phyloP scores from a whole-genome alignment of 345 rosid genomes.

The Gossypium ekmanianum region DNA sequence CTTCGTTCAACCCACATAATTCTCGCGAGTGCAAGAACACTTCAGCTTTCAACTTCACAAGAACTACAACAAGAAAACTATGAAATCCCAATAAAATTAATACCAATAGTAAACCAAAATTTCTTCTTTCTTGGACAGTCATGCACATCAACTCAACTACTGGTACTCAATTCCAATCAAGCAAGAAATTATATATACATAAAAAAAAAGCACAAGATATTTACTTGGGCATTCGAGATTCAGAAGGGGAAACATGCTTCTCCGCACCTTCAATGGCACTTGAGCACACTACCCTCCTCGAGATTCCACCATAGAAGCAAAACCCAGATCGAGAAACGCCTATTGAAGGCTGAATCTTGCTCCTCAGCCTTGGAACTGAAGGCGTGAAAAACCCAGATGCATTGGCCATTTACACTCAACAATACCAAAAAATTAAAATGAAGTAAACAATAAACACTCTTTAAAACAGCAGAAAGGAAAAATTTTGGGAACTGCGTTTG shows the following conservation, averaged over 20 bases:
- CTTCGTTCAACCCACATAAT: background rate
- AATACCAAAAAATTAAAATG: background rate
- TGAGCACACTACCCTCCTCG: slow-evolving; percentile 55
- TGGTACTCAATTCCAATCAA: slow-evolving; percentile 5
- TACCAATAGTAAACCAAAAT: background rate
- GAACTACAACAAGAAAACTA: background rate
- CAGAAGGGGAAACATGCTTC: slow-evolving; percentile 41
- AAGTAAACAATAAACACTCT: background rate
- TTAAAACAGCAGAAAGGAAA: background rate
- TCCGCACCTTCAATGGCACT: slow-evolving; percentile 45
- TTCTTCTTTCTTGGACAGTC: slow-evolving; percentile 10
- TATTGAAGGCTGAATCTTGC: slow-evolving; percentile 42
- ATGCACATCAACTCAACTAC: background rate
- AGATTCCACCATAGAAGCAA: slow-evolving; percentile 32
- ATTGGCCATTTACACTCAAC: slow-evolving; percentile 55
- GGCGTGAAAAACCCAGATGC: slow-evolving; percentile 67
- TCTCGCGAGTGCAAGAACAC: slow-evolving; percentile 15
- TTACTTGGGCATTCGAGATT: slow-evolving; percentile 58
- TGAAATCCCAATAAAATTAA: background rate
- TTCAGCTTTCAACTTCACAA: slow-evolving; percentile 1
- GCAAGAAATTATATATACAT: background rate
- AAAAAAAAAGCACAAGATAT: background rate
- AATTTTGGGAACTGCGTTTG: background rate
- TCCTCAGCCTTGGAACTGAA: slow-evolving; percentile 50
- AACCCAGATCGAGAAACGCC: slow-evolving; percentile 65